phyloP scores from a whole-genome alignment of 2,329 filamentous ascomycete species.

The Aspergillus carbonarius region DNA sequence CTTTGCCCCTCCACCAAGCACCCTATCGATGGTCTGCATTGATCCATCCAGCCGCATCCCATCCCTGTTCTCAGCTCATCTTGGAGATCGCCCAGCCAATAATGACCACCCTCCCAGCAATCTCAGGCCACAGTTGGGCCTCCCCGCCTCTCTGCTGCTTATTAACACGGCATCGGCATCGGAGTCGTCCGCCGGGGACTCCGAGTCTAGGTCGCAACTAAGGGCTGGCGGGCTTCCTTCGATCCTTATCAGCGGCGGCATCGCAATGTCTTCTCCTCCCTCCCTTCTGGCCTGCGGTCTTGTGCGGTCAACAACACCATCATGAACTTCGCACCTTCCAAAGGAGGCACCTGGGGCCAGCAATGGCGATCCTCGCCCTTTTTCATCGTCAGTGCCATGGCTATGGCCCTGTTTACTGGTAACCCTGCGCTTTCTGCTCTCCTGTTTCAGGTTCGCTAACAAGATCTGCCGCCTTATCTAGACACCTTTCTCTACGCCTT shows the following conservation, averaged over 20 bases:
- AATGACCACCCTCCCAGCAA: no score
- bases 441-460: neutral
- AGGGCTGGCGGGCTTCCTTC: neutral
- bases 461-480: slow-evolving; percentile 3
- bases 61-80: no score
- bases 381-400: slow-evolving; percentile 25
- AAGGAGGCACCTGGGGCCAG: slow-evolving; percentile 16
- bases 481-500: slow-evolving; percentile 32
- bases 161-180: neutral
- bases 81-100: no score
- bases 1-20: no score
- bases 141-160: no score
- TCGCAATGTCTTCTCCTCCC: neutral
- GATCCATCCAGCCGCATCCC: no score
- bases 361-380: slow-evolving; percentile 24
- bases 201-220: neutral
- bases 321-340: slow-evolving; percentile 11
- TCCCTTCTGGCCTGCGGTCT: neutral
- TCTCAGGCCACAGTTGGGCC: no score
- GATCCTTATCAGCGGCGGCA: neutral
- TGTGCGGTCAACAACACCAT: neutral
- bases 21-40: no score
- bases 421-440: neutral
- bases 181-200: neutral
- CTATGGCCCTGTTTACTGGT: slow-evolving; percentile 26